These are phyloP conservation scores for Talaromyces adpressus DNA, from an alignment of 495 filamentous ascomycete species.

Conservation along the genomic window DNA sequence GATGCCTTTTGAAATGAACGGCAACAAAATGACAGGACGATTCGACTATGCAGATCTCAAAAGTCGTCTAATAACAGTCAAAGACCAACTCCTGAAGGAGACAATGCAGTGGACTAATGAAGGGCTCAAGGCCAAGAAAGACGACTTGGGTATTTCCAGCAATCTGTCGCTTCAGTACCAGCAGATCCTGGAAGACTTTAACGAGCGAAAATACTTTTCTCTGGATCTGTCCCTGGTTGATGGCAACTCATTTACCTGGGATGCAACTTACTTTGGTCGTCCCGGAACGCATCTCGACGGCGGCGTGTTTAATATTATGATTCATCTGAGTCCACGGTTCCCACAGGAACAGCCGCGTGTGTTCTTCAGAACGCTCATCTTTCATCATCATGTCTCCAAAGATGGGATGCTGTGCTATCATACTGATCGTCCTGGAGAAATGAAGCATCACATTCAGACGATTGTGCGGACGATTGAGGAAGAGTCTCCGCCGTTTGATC, in stretches of 20 bases:
- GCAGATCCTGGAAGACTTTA: slow-evolving; percentile 70
- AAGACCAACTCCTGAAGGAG: slow-evolving; percentile 63
- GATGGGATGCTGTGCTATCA: slow-evolving; percentile 82
- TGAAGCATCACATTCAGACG: slow-evolving; percentile 76
- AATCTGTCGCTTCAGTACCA: slow-evolving; percentile 79
- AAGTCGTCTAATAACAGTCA: slow-evolving; percentile 57
- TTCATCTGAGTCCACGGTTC: slow-evolving; percentile 81
- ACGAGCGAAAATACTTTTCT: slow-evolving; percentile 57
- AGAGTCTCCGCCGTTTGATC: slow-evolving; percentile 81
- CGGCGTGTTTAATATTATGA: slow-evolving; percentile 74
- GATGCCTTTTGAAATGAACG: slow-evolving; percentile 78
- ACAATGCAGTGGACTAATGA: slow-evolving; percentile 62
- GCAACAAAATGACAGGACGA: slow-evolving; percentile 79
- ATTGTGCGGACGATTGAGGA: slow-evolving; percentile 82
- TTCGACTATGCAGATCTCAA: slow-evolving; percentile 79
- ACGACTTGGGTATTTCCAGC: slow-evolving; percentile 68
- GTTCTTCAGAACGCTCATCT: slow-evolving; percentile 71
- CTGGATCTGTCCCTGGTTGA: slow-evolving; percentile 68
- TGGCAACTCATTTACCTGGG: slow-evolving; percentile 49
- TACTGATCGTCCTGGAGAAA: slow-evolving; percentile 64
- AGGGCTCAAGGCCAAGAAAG: slow-evolving; percentile 53
- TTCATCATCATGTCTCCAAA: slow-evolving; percentile 79
- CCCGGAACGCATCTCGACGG: slow-evolving; percentile 93
- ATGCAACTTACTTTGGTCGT: slow-evolving; percentile 75
- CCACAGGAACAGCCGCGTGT: slow-evolving; percentile 88